Conservation (phyloP, 257 asterid species). For the Solanum rostratum region DNA sequence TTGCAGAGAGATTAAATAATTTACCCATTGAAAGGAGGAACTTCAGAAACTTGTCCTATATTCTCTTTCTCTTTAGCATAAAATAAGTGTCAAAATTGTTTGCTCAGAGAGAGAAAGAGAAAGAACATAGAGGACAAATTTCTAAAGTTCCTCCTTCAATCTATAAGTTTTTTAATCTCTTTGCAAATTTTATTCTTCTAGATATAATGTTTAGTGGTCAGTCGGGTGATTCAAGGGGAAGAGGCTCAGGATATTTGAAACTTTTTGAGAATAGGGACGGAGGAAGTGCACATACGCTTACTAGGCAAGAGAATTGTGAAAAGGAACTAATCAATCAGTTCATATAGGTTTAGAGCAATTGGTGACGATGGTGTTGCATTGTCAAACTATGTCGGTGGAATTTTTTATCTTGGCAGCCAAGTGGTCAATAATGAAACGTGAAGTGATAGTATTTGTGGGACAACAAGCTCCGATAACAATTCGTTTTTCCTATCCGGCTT, state of each 20-base stretch:
- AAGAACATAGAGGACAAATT: neutral
- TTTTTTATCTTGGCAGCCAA: slow-evolving; percentile 29
- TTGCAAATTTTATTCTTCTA: neutral
- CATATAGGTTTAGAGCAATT: slow-evolving; percentile 81
- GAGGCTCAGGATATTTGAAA: neutral
- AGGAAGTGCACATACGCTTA: too few species aligned
- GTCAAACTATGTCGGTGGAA: slow-evolving; percentile 40
- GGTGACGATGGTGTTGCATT: slow-evolving; percentile 73
- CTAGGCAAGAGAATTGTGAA: too few species aligned
- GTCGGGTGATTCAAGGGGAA: slow-evolving; percentile 35
- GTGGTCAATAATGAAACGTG: slow-evolving; percentile 38
- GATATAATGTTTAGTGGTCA: neutral
- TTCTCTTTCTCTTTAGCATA: neutral
- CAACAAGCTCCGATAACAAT: slow-evolving; percentile 1
- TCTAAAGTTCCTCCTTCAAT: neutral
- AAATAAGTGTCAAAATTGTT: neutral
- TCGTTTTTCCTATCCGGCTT: slow-evolving; percentile 77
- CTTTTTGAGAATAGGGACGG: too few species aligned
- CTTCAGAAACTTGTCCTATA: neutral
- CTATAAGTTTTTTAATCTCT: neutral
- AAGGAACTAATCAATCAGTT: slow-evolving; percentile 25
- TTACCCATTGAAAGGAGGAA: neutral
- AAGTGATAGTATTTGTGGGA: slow-evolving; percentile 10
- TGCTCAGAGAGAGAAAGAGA: neutral
- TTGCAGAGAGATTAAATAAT: neutral